Conservation (phyloP, 2,329 filamentous ascomycete genomes). For the Penicillium sp. region DNA sequence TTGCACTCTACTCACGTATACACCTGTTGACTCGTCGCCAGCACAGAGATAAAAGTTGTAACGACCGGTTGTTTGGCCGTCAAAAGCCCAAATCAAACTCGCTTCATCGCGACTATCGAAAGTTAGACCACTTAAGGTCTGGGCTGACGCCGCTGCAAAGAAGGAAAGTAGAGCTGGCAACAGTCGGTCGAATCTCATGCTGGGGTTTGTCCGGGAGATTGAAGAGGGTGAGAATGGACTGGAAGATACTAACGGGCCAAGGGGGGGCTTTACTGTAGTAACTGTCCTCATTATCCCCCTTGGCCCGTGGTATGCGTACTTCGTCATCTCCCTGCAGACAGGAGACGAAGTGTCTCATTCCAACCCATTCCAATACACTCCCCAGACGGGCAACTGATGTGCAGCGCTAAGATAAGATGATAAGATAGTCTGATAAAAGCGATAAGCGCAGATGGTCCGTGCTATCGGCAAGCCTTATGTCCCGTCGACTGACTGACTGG, state of each 20-base stretch:
- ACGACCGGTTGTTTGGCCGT: conserved; percentile 8
- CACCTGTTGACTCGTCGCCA: conserved; percentile 56
- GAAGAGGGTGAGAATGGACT: neutral
- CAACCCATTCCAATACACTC: neutral
- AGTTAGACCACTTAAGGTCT: conserved; percentile 53
- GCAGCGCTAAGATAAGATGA: neutral
- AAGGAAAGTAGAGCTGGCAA: conserved; percentile 41
- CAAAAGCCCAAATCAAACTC: conserved; percentile 26
- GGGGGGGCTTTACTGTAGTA: neutral
- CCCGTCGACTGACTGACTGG: conserved; percentile 5
- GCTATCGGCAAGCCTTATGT: conserved; percentile 10
- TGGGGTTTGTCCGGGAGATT: conserved; percentile 18
- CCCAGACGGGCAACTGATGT: neutral
- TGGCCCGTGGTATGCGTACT: conserved; percentile 17
- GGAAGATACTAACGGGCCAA: neutral
- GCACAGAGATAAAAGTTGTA: conserved; percentile 64
- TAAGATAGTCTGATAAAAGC: neutral
- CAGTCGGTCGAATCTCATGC: conserved; percentile 30
- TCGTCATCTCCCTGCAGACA: neutral
- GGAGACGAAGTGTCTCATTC: neutral
- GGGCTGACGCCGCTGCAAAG: conserved; percentile 50
- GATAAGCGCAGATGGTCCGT: conserved; percentile 18
- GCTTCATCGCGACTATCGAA: conserved; percentile 54
- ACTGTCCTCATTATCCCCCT: conserved; percentile 1
- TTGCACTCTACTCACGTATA: conserved; percentile 43